Percentiles rank a stretch among this genome's conserved stretches.
Conservation (phyloP, 345 rosid species). For the Erucastrum elatum region DNA sequence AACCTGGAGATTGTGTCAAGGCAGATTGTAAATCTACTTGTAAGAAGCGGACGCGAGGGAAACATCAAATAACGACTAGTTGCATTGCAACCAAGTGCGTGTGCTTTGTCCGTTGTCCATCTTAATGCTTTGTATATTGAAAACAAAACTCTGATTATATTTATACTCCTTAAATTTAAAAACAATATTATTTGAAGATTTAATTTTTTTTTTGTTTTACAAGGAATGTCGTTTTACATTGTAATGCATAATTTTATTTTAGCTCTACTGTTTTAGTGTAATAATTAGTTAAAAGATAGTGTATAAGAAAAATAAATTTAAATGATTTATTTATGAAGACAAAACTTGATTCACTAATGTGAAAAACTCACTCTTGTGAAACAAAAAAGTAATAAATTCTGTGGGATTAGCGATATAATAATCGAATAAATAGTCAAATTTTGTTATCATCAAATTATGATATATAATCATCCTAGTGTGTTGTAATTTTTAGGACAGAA, state of each 20-base stretch:
- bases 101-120: background rate
- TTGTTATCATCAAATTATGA: no score
- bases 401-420: no score
- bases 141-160: background rate
- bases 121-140: background rate
- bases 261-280: background rate
- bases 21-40: background rate
- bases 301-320: no score
- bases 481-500: no score
- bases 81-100: background rate
- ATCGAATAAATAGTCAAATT: no score
- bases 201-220: background rate
- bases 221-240: background rate
- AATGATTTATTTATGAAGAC: no score
- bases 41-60: background rate
- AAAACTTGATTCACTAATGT: no score
- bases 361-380: no score
- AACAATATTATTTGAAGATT: no score
- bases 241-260: background rate
- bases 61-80: background rate
- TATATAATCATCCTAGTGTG: no score
- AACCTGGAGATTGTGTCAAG: background rate
- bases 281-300: no score
- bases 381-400: no score
- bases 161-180: background rate